These are phyloP conservation scores for Geopyxis carbonaria DNA, from an alignment of 495 filamentous ascomycete species.

Conservation along the genomic window DNA sequence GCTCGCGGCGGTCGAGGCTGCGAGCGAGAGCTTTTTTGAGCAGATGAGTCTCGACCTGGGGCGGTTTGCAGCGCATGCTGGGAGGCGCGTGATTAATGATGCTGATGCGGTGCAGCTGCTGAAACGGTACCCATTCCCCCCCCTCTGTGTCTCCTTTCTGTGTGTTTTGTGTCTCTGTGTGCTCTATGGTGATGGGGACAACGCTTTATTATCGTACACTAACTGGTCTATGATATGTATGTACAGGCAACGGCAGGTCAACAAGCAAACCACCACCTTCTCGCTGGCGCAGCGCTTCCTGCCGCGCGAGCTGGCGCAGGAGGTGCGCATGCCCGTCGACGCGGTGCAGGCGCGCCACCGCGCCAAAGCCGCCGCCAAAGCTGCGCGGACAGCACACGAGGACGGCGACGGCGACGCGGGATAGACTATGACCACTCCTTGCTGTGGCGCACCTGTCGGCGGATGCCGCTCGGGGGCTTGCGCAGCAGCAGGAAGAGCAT, in stretches of 20 bases:
- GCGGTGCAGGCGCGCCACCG: slow-evolving; percentile 26
- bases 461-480: slow-evolving; percentile 57
- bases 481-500: slow-evolving; percentile 91
- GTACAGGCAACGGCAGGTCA: slow-evolving; percentile 63
- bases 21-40: slow-evolving; percentile 78
- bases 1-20: slow-evolving; percentile 54
- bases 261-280: slow-evolving; percentile 55
- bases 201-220: slow-evolving; percentile 4
- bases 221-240: slow-evolving; percentile 7
- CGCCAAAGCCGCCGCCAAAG: too few species aligned
- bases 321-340: slow-evolving; percentile 47
- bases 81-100: slow-evolving; percentile 71
- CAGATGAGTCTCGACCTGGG: slow-evolving; percentile 64
- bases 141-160: neutral
- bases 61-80: slow-evolving; percentile 64
- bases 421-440: slow-evolving; percentile 52
- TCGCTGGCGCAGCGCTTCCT: slow-evolving; percentile 67
- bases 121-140: slow-evolving; percentile 43
- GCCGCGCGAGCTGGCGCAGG: slow-evolving; percentile 65
- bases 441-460: slow-evolving; percentile 61
- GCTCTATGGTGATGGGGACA: too few species aligned
- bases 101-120: slow-evolving; percentile 65
- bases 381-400: too few species aligned
- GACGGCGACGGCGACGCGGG: too few species aligned
- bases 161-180: too few species aligned